Percentiles rank a stretch among this genome's conserved stretches.
Conservation (phyloP, 1,284 basidiomycete genomes). For the Vanrija sp. region DNA sequence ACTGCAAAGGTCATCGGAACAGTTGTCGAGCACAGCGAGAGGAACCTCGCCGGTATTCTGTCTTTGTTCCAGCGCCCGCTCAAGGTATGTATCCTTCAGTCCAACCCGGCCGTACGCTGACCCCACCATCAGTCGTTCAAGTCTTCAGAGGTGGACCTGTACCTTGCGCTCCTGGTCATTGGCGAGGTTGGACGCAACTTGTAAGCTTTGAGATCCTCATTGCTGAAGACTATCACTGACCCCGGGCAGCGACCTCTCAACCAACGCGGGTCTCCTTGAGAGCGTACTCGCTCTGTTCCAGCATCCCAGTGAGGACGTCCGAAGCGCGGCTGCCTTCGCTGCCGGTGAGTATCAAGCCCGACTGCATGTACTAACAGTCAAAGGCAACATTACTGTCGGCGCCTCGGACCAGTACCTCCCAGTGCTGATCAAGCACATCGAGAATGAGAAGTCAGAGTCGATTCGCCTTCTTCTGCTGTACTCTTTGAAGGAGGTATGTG, state of each 20-base stretch:
- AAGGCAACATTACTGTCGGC: constrained; percentile 91
- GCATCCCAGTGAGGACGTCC: constrained; percentile 74
- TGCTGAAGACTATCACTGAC: not conserved
- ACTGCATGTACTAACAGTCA: constrained; percentile 3
- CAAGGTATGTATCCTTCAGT: constrained; percentile 54
- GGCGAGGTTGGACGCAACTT: constrained; percentile 85
- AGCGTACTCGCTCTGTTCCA: constrained; percentile 69
- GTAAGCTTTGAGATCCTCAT: constrained; percentile 51
- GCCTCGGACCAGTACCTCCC: constrained; percentile 82
- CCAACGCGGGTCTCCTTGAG: constrained; percentile 68
- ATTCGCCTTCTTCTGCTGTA: constrained; percentile 80
- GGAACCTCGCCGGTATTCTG: constrained; percentile 71
- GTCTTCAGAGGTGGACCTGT: constrained; percentile 61
- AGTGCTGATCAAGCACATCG: constrained; percentile 73
- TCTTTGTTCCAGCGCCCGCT: constrained; percentile 73
- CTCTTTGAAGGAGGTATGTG: constrained; percentile 75
- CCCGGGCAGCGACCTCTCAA: constrained; percentile 68
- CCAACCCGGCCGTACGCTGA: not conserved
- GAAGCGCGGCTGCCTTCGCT: constrained; percentile 85
- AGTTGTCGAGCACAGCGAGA: constrained; percentile 65
- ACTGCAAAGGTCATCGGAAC: constrained; percentile 79
- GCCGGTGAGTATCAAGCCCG: constrained; percentile 57
- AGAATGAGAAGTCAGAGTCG: constrained; percentile 61
- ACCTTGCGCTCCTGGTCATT: constrained; percentile 78
- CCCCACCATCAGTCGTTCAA: constrained; percentile 58